These are phyloP conservation scores for Turritis glabra DNA, from an alignment of 345 rosid species.

Conservation along the genomic window DNA sequence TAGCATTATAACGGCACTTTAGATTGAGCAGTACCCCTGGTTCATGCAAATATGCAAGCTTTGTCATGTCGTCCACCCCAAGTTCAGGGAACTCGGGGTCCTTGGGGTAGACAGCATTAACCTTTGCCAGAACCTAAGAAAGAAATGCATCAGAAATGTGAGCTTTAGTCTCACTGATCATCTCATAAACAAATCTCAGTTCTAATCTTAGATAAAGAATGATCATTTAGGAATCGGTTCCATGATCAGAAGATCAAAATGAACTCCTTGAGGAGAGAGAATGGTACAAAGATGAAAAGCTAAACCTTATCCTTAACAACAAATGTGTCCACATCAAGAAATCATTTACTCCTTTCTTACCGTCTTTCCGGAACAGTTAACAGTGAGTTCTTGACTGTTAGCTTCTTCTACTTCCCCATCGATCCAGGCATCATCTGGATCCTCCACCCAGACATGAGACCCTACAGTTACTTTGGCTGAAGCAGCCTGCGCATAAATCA, in stretches of 20 bases:
- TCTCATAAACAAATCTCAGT: conserved; percentile 7
- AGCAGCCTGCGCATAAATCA: conserved; percentile 53
- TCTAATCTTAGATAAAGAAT: background rate
- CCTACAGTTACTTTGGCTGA: conserved; percentile 58
- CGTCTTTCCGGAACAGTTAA: conserved; percentile 67
- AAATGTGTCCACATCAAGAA: background rate
- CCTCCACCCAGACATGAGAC: conserved; percentile 89
- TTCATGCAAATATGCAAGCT: conserved; percentile 92
- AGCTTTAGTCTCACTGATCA: background rate
- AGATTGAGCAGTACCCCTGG: conserved; percentile 95
- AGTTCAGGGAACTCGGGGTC: conserved; percentile 85
- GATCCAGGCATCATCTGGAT: conserved; percentile 78
- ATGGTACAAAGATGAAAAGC: background rate
- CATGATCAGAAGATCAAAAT: background rate
- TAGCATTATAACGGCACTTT: conserved; percentile 65
- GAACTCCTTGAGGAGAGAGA: background rate
- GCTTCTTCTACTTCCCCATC: conserved; percentile 84
- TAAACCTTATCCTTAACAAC: background rate
- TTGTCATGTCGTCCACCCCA: conserved; percentile 98
- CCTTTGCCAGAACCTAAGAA: conserved; percentile 68
- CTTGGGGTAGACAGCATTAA: conserved; percentile 60
- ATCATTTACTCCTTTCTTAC: conserved; percentile 24
- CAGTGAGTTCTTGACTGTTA: conserved; percentile 53
- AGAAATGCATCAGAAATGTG: conserved; percentile 15
- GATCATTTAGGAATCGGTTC: background rate